These are phyloP conservation scores for Tulasnella sp. DNA, from an alignment of 768 basidiomycete species.

Conservation along the genomic window DNA sequence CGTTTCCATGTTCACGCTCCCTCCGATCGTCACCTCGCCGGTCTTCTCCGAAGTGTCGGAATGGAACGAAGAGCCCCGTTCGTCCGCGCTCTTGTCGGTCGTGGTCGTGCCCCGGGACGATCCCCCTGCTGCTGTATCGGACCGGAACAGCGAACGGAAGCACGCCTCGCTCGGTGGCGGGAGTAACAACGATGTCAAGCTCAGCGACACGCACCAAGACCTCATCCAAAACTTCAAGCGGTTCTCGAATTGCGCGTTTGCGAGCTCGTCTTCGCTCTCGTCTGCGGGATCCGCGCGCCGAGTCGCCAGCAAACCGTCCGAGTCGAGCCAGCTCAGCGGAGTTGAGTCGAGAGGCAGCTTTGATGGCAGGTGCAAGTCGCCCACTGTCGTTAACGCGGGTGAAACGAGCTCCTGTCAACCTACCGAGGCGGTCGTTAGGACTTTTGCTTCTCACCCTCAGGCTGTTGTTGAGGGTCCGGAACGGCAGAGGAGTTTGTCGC, in stretches of 20 bases:
- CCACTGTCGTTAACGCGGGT: neutral
- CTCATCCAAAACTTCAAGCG: neutral
- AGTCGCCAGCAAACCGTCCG: neutral
- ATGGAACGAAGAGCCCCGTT: neutral
- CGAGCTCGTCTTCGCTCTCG: neutral
- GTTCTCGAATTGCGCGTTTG: neutral
- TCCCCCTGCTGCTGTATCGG: too few relatives aligned
- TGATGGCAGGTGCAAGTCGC: neutral
- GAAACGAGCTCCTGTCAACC: neutral
- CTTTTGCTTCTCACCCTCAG: neutral
- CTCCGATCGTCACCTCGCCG: constrained; percentile 9
- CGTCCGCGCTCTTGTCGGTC: neutral
- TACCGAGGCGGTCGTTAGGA: neutral
- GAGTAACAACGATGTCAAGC: neutral
- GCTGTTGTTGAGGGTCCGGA: neutral
- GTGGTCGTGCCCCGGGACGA: neutral
- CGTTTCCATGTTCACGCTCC: neutral
- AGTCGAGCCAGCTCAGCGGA: neutral
- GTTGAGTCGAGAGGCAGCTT: neutral
- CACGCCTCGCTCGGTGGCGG: neutral
- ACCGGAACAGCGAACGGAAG: neutral
- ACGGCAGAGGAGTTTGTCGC: neutral
- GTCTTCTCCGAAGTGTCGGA: neutral
- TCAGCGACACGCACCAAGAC: neutral
- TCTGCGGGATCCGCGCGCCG: neutral